A percentile compares a stretch with the other conserved stretches of the same genome.
These are phyloP conservation scores for Scedosporium minutisporum DNA, from an alignment of 2,329 filamentous ascomycete species.

Conservation along the genomic window DNA sequence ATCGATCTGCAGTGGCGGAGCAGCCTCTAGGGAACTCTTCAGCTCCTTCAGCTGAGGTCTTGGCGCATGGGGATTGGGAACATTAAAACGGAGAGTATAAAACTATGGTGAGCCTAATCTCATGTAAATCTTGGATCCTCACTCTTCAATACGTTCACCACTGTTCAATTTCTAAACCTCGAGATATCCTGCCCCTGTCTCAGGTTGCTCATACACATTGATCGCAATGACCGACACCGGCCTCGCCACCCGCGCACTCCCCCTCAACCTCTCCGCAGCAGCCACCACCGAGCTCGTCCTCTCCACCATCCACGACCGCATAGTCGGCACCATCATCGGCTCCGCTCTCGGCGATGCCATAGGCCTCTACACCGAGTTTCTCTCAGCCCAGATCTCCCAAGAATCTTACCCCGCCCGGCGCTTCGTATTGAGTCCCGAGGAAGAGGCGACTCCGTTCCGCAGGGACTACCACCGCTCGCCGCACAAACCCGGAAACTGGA, in stretches of 20 bases:
- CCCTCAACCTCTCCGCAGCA: not conserved
- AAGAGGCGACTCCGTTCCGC: constrained; percentile 28
- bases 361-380: constrained; percentile 44
- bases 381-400: constrained; percentile 24
- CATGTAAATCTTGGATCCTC: too few species aligned
- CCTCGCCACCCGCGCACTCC: not conserved
- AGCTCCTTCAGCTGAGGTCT: too few species aligned
- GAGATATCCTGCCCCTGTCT: too few species aligned
- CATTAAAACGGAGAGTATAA: too few species aligned
- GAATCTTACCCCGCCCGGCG: constrained; percentile 25
- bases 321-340: constrained; percentile 36
- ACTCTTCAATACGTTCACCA: too few species aligned
- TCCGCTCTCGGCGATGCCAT: constrained; percentile 45
- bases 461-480: constrained; percentile 35
- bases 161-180: too few species aligned
- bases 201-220: not conserved
- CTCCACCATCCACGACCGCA: constrained; percentile 23
- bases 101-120: too few species aligned
- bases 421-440: constrained; percentile 28
- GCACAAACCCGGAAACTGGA: constrained; percentile 35
- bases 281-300: not conserved
- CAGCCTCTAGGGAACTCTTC: too few species aligned
- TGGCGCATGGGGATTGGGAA: too few species aligned
- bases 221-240: not conserved
- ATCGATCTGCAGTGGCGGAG: too few species aligned